Base-by-base conservation (phyloP, 2,329 filamentous ascomycete genomes). In the Colletotrichum orchidophilum region DNA sequence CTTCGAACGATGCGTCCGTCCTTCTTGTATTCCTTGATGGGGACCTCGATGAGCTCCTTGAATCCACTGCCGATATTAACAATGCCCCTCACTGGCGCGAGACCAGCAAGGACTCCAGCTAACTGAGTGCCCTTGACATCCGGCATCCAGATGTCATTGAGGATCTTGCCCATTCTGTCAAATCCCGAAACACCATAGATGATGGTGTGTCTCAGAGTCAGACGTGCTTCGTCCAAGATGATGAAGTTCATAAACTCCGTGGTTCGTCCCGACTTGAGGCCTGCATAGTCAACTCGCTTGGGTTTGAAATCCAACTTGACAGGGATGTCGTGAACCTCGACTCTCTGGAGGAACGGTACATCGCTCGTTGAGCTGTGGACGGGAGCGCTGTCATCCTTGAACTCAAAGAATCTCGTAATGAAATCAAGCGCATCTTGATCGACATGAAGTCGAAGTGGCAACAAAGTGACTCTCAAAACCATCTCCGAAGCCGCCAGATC, bases 231-330 rank as follows among this genome's bases (percentile, higher is more conserved):
- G 75, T 99, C 96, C 1, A 99, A 88, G 15, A 96, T 93, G 74
- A 99, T 88, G 79, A 99, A 98, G 80, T 99, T 99, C 95, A 98
- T 98, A 77, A 99, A 97, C 80, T 99, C 96, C 0, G 94, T 97
- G 0, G 96, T 98, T 75, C 94, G 94, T 1, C 96, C 96, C 1
- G 96, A 98, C 29, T 95, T 91, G 3, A 99, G 88, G 3, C 95
- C 95, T 0, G 92, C 94, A 76, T 99, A 99, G 80, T 99, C 96
- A 21, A 99, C 94, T n/a, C 94, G 91, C 81, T 99, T 98, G 9
- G 96, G 96, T 80, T 99, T 99, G 83, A 99, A 99, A 81, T 99
- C 96, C 3, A 91, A 90, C 77, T 93, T 95, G 66, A 99, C 88
- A 2, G 91, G 91, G 27, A 99, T 89, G 4, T 93, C 90, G 74